Evolutionary conservation across 1,284 basidiomycete species (phyloP).

Genomic region (Cystobasidium slooffiae): DNA sequence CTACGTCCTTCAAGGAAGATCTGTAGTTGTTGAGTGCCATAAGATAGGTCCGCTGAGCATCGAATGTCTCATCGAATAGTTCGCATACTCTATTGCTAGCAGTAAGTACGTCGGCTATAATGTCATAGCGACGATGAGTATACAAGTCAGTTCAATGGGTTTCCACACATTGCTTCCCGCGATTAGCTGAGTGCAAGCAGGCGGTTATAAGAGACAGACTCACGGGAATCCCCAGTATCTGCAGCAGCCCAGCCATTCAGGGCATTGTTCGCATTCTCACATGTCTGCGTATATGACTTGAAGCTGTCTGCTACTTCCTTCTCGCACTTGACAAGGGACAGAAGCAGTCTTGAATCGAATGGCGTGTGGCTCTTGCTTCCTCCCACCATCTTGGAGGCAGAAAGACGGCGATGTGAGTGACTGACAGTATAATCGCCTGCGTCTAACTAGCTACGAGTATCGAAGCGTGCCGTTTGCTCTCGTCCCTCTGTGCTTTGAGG

Average conservation of each 20-base stretch:
- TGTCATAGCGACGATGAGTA: not conserved
- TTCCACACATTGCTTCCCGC: conserved; percentile 11
- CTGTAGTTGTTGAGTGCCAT: conserved; percentile 57
- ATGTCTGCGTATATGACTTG: conserved; percentile 51
- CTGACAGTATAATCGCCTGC: no score
- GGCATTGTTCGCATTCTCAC: conserved; percentile 55
- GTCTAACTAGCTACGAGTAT: no score
- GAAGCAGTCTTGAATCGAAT: conserved; percentile 53
- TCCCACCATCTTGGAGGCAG: conserved; percentile 26
- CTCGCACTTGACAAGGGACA: conserved; percentile 58
- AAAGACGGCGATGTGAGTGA: no score
- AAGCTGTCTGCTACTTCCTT: conserved; percentile 55
- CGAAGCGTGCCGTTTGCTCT: no score
- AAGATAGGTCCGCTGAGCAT: conserved; percentile 57
- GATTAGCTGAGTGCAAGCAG: conserved; percentile 4
- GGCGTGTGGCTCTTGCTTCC: conserved; percentile 38
- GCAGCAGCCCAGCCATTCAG: conserved; percentile 58
- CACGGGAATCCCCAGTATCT: conserved; percentile 30
- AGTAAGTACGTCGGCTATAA: conserved; percentile 41
- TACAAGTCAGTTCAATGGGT: not conserved
- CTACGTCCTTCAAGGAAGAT: conserved; percentile 58
- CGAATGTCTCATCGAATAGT: conserved; percentile 55
- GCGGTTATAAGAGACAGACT: conserved; percentile 1
- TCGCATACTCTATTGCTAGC: conserved; percentile 56
- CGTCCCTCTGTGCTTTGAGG: not conserved